Evolutionary conservation across 129 eudicot species (phyloP), one percentile per base, ranked within the genome.

Genomic region (Escallonia herrerae): DNA sequence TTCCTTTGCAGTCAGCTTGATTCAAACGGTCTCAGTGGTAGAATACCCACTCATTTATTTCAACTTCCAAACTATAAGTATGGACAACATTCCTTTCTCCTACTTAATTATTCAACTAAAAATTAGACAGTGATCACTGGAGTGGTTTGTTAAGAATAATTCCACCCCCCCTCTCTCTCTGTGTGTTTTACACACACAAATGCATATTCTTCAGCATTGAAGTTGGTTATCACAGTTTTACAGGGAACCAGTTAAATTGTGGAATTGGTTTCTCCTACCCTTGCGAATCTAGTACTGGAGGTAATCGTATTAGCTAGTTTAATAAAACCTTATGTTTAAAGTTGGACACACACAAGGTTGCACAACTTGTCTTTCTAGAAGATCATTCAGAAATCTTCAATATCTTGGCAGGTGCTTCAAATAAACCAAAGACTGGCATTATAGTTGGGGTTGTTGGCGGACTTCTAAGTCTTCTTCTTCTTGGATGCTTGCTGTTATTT

Each of bases 171-270:
- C 39, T 56, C 52, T 37, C 65, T 45, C 46, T 48, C 58, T 2
- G 56, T 15, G 40, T 68, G 43, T 70, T 47, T 46, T 55, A 78
- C 11, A 22, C 33, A 22, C 33, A 22, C 33, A 22, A 22, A 22
- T 22, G 33, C 33, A 22, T 22, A 22, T 22, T 22, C 33, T 22
- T 22, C 33, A 22, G 33, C 33, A 69, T 60, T 43, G 77, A 49
- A 66, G 70, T 71, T 66, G 65, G 69, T 82, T 77, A 45, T 75
- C 72, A 61, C 88, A 94, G 99, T 82, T 94, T 94, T 72, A 81
- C 95, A 74, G 95, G 86, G 66, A 94, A 86, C 75, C 64, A 60
- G 39, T 80, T 94, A 83, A 82, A 73, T 67, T 94, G 99, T 84
- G 99, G 87, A 60, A 63, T 77, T 37, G 78, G 72, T 64, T 57